Conservation (phyloP, 176 grass and related monocot species). For the maize (Zea mays) region Zm-B73-REFERENCE-NAM-5.0 NC_050104.1:6734501-6735000, state of each 20-base stretch:
- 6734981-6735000: slow-evolving; percentile 92
- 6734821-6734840: slow-evolving; percentile 82
- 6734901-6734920: slow-evolving; percentile 93
- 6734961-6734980: slow-evolving; percentile 84
- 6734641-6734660: slow-evolving; percentile 91
- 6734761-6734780: slow-evolving; percentile 98
- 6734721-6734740: slow-evolving; percentile 90
- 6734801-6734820: slow-evolving; percentile 97
- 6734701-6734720: slow-evolving; percentile 97
- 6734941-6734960: slow-evolving; percentile 89
- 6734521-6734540: slow-evolving; percentile 98
- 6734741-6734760: slow-evolving; percentile 80
- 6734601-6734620: slow-evolving; percentile 92
- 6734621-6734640: slow-evolving; percentile 98
- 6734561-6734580: slow-evolving; percentile 84
- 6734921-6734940: slow-evolving; percentile 94
- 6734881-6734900: slow-evolving; percentile 92
- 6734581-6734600: slow-evolving; percentile 98
- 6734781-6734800: slow-evolving; percentile 91
- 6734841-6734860: slow-evolving; percentile 89
- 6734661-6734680: slow-evolving; percentile 92
- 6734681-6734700: slow-evolving; percentile 85
- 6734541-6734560: slow-evolving; percentile 93
- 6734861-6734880: slow-evolving; percentile 74
- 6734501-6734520: slow-evolving; percentile 95